Evolutionary conservation across 805 yeast genomes (phyloP).

Genomic region (Zygosaccharomyces bisporus): DNA sequence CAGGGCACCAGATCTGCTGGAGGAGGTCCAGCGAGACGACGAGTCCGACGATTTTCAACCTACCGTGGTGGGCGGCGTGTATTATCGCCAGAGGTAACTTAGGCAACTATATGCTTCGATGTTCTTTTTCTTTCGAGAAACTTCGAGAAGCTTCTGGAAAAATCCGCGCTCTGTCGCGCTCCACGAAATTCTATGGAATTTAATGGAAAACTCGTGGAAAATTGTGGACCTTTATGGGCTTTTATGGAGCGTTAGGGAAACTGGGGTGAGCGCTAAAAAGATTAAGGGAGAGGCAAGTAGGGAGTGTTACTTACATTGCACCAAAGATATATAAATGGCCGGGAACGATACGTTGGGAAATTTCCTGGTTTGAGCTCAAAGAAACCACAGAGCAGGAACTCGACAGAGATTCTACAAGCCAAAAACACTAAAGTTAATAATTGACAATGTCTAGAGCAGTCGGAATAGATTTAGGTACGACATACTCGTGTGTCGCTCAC

Average conservation of each 20-base stretch:
- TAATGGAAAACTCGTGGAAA: slow-evolving; percentile 1
- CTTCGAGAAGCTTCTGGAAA: neutral
- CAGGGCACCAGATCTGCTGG: slow-evolving; percentile 6
- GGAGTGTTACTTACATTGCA: neutral
- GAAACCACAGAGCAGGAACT: neutral
- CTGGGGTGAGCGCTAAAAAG: slow-evolving; percentile 7
- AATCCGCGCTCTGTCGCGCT: neutral
- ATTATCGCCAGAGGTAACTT: slow-evolving; percentile 9
- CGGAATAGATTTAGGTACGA: slow-evolving; percentile 82
- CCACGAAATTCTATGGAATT: neutral
- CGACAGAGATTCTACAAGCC: neutral
- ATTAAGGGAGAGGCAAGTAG: slow-evolving; percentile 8
- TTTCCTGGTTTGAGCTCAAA: too few species aligned
- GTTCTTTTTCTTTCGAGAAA: neutral
- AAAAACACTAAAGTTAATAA: slow-evolving; percentile 2
- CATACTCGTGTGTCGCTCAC: slow-evolving; percentile 95
- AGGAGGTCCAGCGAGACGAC: slow-evolving; percentile 3
- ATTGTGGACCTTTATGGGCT: slow-evolving; percentile 9
- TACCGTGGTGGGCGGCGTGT: slow-evolving; percentile 20
- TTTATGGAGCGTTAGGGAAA: slow-evolving; percentile 8
- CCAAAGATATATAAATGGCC: slow-evolving; percentile 7
- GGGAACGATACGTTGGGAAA: too few species aligned
- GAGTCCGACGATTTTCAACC: slow-evolving; percentile 23
- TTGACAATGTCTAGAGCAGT: slow-evolving; percentile 48
- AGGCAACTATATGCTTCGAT: neutral